Conservation (phyloP, 2,329 filamentous ascomycete genomes). For the Sporothrix schenckii region DNA sequence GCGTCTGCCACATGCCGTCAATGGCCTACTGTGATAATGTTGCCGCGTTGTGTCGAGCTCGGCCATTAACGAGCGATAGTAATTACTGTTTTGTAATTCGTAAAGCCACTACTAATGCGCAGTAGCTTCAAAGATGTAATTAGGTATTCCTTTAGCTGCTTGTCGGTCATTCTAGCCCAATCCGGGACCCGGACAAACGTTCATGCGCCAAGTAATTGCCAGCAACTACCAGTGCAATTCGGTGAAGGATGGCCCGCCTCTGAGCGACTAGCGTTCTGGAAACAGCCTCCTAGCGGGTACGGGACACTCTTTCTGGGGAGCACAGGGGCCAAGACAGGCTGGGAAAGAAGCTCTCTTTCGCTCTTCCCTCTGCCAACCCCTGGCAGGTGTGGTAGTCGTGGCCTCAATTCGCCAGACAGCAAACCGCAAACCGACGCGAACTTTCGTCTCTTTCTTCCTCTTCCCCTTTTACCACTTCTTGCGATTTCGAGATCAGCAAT, state of each 20-base stretch:
- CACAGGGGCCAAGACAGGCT: neutral
- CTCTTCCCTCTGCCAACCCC: neutral
- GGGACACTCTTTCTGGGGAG: neutral
- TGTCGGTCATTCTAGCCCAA: neutral
- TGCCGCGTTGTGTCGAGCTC: neutral
- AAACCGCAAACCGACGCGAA: slow-evolving; percentile 13
- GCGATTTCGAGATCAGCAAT: slow-evolving; percentile 23
- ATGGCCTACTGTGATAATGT: neutral
- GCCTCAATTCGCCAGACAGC: slow-evolving; percentile 26
- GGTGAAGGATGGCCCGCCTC: neutral
- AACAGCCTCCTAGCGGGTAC: neutral
- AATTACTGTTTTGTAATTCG: no score
- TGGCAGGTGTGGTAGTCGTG: slow-evolving; percentile 29
- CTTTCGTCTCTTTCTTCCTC: neutral
- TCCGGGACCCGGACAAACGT: slow-evolving; percentile 20
- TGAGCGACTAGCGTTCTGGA: slow-evolving; percentile 16
- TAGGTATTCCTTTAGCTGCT: neutral
- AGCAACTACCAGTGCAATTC: neutral
- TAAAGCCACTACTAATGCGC: no score
- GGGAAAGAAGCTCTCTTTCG: slow-evolving; percentile 15
- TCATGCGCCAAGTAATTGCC: slow-evolving; percentile 11
- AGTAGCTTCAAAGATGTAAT: no score
- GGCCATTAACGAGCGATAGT: no score
- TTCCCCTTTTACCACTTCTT: slow-evolving; percentile 12
- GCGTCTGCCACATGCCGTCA: neutral